Base-by-base conservation (phyloP, 306 rosid genomes). In the Sophora flavescens region DNA sequence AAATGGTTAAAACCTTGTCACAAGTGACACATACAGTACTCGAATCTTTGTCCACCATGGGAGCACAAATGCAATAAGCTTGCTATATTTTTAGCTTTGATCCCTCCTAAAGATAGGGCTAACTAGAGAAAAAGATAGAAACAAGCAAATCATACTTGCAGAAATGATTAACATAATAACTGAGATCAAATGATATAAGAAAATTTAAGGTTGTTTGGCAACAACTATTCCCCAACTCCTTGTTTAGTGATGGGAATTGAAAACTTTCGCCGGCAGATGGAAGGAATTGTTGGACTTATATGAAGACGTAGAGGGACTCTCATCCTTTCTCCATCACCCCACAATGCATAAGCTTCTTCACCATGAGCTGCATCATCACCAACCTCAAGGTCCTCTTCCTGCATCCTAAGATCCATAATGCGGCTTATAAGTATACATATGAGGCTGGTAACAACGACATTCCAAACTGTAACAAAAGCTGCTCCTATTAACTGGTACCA, bases 331-430 rank as follows among this genome's bases (percentile, higher is more conserved):
- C 97, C 95, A n/a, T 92, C 91, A 4, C 90, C 97, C 97, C 97
- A 92, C 57, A 92, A 75, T 0, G 91, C 93, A 6, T 87, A 88
- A 7, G 89, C 91, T 77, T 90, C 96, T 80, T 92, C 96, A 8
- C 96, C 96, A 12, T 90, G 97, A 48, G 57, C 90, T 3, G 91
- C 96, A 73, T 88, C 96, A 8, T 90, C 97, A 50, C 96, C 91
- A 39, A 85, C 70, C 70, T 85, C 88, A 53, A 89, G 91, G 4
- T 88, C 93, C 53, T 89, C 91, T 63, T 92, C 93, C 8, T 81
- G 75, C 97, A 89, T 90, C 84, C 91, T 68, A 50, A 90, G 90
- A 63, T 83, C 74, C 51, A 88, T 82, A 2, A 88, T 12, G 2
- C 58, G 77, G 16, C 85, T 75, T 3, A 90, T 72, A 18, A 87